phyloP scores from a whole-genome alignment of 1,139 yeast genomes.

The Sugiyamaella sp. region DNA sequence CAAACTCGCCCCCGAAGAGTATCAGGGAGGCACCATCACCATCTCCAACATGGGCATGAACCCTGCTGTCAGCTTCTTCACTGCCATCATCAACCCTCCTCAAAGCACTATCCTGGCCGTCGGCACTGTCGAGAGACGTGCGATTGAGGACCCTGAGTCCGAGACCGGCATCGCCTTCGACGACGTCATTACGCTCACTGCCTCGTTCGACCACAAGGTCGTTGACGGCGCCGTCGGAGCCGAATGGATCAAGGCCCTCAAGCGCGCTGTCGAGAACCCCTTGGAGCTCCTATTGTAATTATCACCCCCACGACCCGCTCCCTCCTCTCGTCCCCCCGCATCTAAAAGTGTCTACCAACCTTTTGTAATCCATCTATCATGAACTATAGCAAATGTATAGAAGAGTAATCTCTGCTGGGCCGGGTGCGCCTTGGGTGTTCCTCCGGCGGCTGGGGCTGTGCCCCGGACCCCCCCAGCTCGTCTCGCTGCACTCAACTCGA shows the following conservation, averaged over 20 bases:
- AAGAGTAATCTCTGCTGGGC: conserved; percentile 13
- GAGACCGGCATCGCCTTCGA: conserved; percentile 93
- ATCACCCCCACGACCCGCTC: neutral
- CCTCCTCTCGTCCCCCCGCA: neutral
- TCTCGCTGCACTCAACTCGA: no score
- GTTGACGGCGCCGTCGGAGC: conserved; percentile 98
- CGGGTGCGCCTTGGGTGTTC: no score
- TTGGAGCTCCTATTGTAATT: conserved; percentile 79
- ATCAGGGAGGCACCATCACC: conserved; percentile 98
- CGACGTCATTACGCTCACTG: conserved; percentile 87
- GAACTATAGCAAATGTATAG: conserved; percentile 15
- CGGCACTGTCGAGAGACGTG: conserved; percentile 90
- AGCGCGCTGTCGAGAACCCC: conserved; percentile 92
- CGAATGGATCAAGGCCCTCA: conserved; percentile 92
- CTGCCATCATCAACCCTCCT: conserved; percentile 98
- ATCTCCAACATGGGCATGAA: conserved; percentile 99
- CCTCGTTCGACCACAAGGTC: conserved; percentile 96
- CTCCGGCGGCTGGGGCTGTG: neutral
- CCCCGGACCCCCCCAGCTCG: no score
- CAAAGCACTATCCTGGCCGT: conserved; percentile 92
- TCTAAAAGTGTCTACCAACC: neutral
- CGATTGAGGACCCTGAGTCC: conserved; percentile 88
- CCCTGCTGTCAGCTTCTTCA: conserved; percentile 86
- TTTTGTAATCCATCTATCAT: conserved; percentile 14
- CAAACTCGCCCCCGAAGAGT: conserved; percentile 92